Conservation (phyloP, 2,329 filamentous ascomycete species). For the Huntiella decipiens region DNA sequence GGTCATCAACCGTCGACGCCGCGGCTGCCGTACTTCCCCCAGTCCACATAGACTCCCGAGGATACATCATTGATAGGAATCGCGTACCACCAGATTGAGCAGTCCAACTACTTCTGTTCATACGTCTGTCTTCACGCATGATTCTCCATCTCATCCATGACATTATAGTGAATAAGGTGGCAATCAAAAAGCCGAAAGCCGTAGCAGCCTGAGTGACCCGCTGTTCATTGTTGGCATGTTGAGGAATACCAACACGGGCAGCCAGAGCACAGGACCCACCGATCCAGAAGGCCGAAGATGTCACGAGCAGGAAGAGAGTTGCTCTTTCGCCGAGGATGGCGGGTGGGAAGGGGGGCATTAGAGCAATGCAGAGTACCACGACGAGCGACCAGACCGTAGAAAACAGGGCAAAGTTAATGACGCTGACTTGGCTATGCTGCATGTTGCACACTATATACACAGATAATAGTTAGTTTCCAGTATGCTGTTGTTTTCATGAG, state of each 20-base stretch:
- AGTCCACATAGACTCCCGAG: too few relatives aligned
- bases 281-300: conserved; percentile 83
- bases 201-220: conserved; percentile 41
- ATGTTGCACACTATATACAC: conserved; percentile 31
- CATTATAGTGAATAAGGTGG: conserved; percentile 16
- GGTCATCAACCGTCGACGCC: too few relatives aligned
- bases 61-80: too few relatives aligned
- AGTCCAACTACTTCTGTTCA: not conserved
- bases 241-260: conserved; percentile 37
- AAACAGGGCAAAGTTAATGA: conserved; percentile 66
- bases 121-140: conserved; percentile 1
- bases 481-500: not conserved
- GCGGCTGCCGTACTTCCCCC: too few relatives aligned
- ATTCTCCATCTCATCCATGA: conserved; percentile 7
- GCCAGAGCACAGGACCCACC: conserved; percentile 64
- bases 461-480: not conserved
- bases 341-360: conserved; percentile 45
- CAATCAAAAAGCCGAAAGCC: conserved; percentile 48
- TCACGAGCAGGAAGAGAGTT: conserved; percentile 45
- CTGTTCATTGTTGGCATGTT: conserved; percentile 30
- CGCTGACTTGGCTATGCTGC: conserved; percentile 17
- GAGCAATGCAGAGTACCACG: conserved; percentile 47
- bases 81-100: too few relatives aligned
- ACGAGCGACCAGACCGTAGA: conserved; percentile 52
- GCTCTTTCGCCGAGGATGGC: conserved; percentile 42